Evolutionary conservation across 495 filamentous ascomycete species (phyloP), one percentile per base, ranked within the genome.

Genomic region (Penicillium psychrofluorescens): DNA sequence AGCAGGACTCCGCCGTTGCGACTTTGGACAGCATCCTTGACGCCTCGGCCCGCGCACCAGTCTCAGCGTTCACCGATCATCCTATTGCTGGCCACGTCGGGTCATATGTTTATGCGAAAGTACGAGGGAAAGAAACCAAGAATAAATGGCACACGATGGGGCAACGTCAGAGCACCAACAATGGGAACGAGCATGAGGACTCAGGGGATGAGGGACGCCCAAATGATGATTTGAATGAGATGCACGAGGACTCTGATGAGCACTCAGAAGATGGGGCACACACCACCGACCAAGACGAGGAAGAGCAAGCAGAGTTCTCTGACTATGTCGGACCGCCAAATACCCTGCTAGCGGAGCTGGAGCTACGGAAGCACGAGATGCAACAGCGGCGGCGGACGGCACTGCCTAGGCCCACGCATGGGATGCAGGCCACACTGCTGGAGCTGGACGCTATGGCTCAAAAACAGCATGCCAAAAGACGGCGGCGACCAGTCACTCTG

Each of bases 1-100:
- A 85, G 59, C 78, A 81, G 33, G 78, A 84, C 10, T 95, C 90
- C 37, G 88, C 90, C 11, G 88, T 89, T 49, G 84, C 78, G 30
- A 96, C 91, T 0, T 72, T 98, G 8, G 92, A 98, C 44, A 92
- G 82, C 54, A 92, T 98, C 36, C 74, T 98, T 8, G 88, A 96
- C 62, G 92, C 92, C n/a, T 95, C 92, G 5, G 86, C 89, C 3
- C 76, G 75, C 46, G 92, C 94, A 2, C 92, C 92, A n/a, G 88
- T 95, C 35, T 88, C 75, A 35, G 92, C 92, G 39, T 97, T 96
- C 54, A 95, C 88, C 0, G 90, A 97, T 56, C 92, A 98, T 62
- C 84, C 85, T 8, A 86, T 86, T 46, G 85, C 83, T 28, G 91
- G 90, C 11, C 78, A 79, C 30, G 57, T 84, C 11, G 84, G 84